These are phyloP conservation scores for Nannochloropsis granulata DNA, from an alignment of 108 stramenopile genomes.

Conservation along the genomic window DNA sequence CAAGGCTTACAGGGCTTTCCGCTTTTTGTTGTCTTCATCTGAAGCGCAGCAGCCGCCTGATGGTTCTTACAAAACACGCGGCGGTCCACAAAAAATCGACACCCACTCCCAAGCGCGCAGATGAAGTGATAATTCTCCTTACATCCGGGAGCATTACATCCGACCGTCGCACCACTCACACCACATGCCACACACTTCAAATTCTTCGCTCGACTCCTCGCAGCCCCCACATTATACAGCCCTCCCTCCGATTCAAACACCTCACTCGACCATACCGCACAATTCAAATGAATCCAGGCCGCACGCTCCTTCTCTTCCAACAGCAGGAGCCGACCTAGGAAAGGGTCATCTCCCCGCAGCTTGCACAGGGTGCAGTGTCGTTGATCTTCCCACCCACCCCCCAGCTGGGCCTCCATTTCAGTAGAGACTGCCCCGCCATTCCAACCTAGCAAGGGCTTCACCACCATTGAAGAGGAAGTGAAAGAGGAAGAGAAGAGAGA, in stretches of 20 bases:
- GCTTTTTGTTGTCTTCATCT: not conserved
- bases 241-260: not conserved
- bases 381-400: not conserved
- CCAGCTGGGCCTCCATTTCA: not conserved
- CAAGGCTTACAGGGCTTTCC: not conserved
- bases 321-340: not conserved
- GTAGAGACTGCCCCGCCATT: not conserved
- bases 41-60: not conserved
- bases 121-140: slow-evolving; percentile 9
- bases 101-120: slow-evolving; percentile 14
- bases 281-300: not conserved
- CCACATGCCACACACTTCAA: slow-evolving; percentile 10
- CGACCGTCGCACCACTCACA: slow-evolving; percentile 7
- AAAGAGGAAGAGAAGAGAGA: not conserved
- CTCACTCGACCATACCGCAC: not conserved
- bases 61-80: not conserved
- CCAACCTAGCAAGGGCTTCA: not conserved
- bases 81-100: not conserved
- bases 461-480: not conserved
- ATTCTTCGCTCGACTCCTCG: slow-evolving; percentile 4
- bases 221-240: slow-evolving; percentile 6
- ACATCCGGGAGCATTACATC: slow-evolving; percentile 17
- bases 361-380: not conserved
- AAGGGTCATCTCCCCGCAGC: not conserved
- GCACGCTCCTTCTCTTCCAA: not conserved